Conservation (phyloP, 495 filamentous ascomycete genomes). For the Hypoxylon subgilvum region DNA sequence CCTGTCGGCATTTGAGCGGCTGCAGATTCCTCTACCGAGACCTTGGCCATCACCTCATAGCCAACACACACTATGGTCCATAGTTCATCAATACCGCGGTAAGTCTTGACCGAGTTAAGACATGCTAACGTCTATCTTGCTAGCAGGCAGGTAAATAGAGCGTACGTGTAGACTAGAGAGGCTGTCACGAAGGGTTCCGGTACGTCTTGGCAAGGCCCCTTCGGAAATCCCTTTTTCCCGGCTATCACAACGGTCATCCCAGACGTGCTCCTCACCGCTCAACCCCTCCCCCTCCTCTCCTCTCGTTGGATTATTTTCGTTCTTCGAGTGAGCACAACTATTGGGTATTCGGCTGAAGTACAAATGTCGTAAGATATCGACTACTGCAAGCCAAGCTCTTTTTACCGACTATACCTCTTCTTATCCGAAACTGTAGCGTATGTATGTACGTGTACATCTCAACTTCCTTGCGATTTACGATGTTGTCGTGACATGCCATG, state of each 20-base stretch:
- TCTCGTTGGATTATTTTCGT: conserved; percentile 18
- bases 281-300: conserved; percentile 17
- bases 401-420: neutral
- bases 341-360: conserved; percentile 9
- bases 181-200: conserved; percentile 8
- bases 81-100: conserved; percentile 5
- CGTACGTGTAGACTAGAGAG: conserved; percentile 12
- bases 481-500: neutral
- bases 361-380: conserved; percentile 23
- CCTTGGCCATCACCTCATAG: neutral
- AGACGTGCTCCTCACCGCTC: conserved; percentile 16
- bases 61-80: conserved; percentile 2
- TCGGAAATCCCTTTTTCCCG: conserved; percentile 25
- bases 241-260: conserved; percentile 8
- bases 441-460: neutral
- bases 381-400: conserved; percentile 21
- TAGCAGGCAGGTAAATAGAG: conserved; percentile 3
- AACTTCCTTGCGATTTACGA: conserved; percentile 17
- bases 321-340: neutral
- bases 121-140: conserved; percentile 12
- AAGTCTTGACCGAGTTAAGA: conserved; percentile 22
- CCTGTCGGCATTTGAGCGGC: conserved; percentile 37
- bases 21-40: conserved; percentile 22
- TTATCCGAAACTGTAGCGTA: conserved; percentile 9
- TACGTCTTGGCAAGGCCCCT: conserved; percentile 9